Evolutionary conservation across 345 rosid species (phyloP).

Genomic region (Syzygium jambos): DNA sequence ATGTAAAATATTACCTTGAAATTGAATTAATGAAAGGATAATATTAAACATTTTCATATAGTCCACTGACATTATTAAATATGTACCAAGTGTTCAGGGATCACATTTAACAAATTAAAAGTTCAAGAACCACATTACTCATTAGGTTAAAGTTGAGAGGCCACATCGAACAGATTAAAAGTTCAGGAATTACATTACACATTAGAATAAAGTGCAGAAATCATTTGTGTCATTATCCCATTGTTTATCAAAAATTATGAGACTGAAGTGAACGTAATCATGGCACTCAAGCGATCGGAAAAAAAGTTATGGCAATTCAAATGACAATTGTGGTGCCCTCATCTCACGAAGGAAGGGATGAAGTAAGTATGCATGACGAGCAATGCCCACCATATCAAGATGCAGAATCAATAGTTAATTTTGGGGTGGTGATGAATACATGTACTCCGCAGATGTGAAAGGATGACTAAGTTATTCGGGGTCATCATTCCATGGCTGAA

Average conservation of each 20-base stretch:
- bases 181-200: no score
- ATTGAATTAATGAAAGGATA: no score
- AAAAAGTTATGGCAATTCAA: not conserved
- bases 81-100: no score
- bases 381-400: not conserved
- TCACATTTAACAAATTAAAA: no score
- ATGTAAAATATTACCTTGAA: no score
- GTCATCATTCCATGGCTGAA: conserved; percentile 1
- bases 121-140: no score
- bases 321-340: not conserved
- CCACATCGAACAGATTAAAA: no score
- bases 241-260: not conserved
- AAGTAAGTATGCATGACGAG: not conserved
- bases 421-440: not conserved
- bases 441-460: not conserved
- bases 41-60: no score
- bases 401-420: not conserved
- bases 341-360: not conserved
- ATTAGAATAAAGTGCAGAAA: no score
- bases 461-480: not conserved
- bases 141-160: no score
- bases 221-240: no score
- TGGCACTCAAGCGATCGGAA: not conserved
- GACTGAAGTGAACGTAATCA: not conserved
- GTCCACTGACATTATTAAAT: no score